phyloP scores from a whole-genome alignment of 495 filamentous ascomycete genomes.

The Extremus antarcticus region DNA sequence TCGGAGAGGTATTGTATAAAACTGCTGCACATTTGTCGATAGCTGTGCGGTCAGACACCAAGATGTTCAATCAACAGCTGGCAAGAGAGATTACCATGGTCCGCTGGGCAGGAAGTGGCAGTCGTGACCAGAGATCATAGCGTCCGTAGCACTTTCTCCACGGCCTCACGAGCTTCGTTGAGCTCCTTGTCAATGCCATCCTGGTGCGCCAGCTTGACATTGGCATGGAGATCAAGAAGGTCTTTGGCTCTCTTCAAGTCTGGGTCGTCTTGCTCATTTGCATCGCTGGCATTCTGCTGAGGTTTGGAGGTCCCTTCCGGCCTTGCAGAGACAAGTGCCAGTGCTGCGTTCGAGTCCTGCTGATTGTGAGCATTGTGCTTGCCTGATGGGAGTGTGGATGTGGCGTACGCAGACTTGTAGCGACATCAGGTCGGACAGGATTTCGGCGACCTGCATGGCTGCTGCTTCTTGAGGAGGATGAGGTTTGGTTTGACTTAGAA shows the following conservation, averaged over 20 bases:
- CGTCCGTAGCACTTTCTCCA: conserved; percentile 7
- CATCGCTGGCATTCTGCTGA: conserved; percentile 4
- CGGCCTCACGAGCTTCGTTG: conserved; percentile 11
- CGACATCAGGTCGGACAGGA: conserved; percentile 12
- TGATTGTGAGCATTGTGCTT: not conserved
- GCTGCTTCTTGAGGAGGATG: too few relatives aligned
- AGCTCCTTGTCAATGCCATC: conserved; percentile 17
- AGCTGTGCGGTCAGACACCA: too few relatives aligned
- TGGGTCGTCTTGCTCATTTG: conserved; percentile 20
- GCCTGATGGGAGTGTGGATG: not conserved
- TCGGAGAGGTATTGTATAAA: too few relatives aligned
- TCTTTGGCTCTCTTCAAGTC: conserved; percentile 48
- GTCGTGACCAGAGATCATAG: too few relatives aligned
- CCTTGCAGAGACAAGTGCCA: conserved; percentile 48
- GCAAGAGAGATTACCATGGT: too few relatives aligned
- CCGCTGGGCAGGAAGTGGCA: too few relatives aligned
- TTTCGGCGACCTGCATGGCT: conserved; percentile 11
- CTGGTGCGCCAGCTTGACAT: conserved; percentile 40
- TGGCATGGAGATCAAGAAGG: conserved; percentile 47
- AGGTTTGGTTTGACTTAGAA: too few relatives aligned
- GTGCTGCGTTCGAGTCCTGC: conserved; percentile 51
- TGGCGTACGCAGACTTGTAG: conserved; percentile 12
- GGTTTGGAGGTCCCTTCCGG: conserved; percentile 18
- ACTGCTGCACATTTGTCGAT: too few relatives aligned
- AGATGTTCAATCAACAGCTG: too few relatives aligned